A percentile compares a stretch with the other conserved stretches of the same genome.
phyloP scores from a whole-genome alignment of 148 eudicot genomes.

The Amaranthus hypochondriacus region DNA sequence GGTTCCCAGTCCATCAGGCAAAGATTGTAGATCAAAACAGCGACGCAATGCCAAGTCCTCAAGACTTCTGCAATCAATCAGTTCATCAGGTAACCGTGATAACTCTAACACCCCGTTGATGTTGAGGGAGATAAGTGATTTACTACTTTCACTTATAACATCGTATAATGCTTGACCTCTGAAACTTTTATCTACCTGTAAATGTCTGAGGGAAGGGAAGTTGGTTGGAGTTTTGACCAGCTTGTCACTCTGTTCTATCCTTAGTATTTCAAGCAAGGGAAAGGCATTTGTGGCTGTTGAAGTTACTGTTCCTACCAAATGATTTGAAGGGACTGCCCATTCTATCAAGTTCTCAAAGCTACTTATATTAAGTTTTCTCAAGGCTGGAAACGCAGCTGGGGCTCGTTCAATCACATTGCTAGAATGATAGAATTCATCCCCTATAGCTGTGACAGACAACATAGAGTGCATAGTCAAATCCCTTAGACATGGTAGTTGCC shows the following conservation, averaged over 20 bases:
- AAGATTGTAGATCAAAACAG: constrained; percentile 10
- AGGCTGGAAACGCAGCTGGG: constrained; percentile 4
- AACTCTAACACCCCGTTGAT: constrained; percentile 15
- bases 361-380: constrained; percentile 4
- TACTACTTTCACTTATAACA: constrained; percentile 10
- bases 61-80: constrained; percentile 11
- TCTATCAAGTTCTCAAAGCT: constrained; percentile 18
- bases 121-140: constrained; percentile 10
- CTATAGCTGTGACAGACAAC: constrained; percentile 12
- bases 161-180: constrained; percentile 12
- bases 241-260: constrained; percentile 17
- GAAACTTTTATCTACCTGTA: constrained; percentile 9
- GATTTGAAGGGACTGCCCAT: constrained; percentile 8
- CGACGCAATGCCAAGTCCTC: constrained; percentile 4
- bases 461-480: constrained; percentile 20
- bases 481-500: constrained; percentile 16
- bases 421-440: constrained; percentile 17
- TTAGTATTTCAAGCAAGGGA: constrained; percentile 22
- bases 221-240: constrained; percentile 13
- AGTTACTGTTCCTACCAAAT: not conserved
- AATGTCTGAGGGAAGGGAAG: constrained; percentile 21
- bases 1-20: constrained; percentile 14
- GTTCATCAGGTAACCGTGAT: constrained; percentile 5
- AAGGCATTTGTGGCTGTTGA: not conserved
- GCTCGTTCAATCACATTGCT: not conserved